phyloP scores from a whole-genome alignment of 352 stramenopile species.

The Globisporangium polare region DNA sequence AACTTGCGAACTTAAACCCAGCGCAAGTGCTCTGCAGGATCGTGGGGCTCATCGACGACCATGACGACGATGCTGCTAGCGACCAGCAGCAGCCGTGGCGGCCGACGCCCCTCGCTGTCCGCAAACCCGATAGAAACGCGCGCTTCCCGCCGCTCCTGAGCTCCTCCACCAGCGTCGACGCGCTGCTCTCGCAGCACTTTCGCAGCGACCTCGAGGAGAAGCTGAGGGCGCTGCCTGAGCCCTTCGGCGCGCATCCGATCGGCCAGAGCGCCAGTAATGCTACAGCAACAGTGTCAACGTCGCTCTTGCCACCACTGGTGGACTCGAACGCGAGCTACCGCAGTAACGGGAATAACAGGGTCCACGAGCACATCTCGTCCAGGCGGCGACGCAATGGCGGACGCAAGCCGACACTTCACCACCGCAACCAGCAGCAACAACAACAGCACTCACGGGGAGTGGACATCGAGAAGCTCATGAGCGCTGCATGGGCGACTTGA shows the following conservation, averaged over 20 bases:
- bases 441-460: neutral
- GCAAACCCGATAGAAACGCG: neutral
- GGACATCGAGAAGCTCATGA: neutral
- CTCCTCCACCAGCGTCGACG: neutral
- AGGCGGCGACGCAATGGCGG: neutral
- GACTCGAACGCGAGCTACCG: neutral
- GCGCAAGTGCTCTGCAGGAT: slow-evolving; percentile 1
- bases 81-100: neutral
- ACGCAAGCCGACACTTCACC: neutral
- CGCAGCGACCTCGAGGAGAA: slow-evolving; percentile 1
- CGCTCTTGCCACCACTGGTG: neutral
- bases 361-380: neutral
- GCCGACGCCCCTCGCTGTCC: neutral
- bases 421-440: neutral
- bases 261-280: neutral
- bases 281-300: neutral
- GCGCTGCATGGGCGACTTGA: neutral
- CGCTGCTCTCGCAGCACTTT: slow-evolving; percentile 1
- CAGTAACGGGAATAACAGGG: neutral
- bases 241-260: neutral
- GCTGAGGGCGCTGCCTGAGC: neutral
- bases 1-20: neutral
- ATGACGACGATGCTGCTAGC: neutral
- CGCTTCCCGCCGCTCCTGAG: neutral
- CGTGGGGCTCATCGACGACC: slow-evolving; percentile 3